A percentile compares a stretch with the other conserved stretches of the same genome.
phyloP scores from a whole-genome alignment of 176 grass and related monocot species.

The Rhynchospora pubera region DNA sequence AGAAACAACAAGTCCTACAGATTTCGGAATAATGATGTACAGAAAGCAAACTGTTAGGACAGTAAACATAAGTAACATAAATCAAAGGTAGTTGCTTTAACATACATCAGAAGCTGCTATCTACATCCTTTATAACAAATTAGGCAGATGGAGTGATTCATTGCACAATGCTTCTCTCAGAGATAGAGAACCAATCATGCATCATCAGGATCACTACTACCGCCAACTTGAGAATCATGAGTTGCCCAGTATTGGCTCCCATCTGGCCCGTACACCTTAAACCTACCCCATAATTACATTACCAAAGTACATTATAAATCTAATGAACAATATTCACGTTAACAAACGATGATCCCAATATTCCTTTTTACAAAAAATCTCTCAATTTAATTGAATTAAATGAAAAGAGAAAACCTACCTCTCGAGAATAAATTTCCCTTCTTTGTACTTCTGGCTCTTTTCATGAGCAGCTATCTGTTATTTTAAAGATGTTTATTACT shows the following conservation, averaged over 20 bases:
- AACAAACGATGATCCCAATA: background rate
- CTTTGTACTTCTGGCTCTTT: constrained; percentile 91
- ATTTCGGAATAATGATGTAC: background rate
- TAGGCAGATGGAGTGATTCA: background rate
- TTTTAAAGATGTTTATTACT: constrained; percentile 28
- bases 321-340: background rate
- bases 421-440: constrained; percentile 96
- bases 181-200: constrained; percentile 27
- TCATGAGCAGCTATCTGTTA: constrained; percentile 64
- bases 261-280: constrained; percentile 58
- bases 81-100: background rate
- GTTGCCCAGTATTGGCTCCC: constrained; percentile 52
- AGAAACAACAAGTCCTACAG: background rate
- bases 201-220: constrained; percentile 67
- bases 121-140: constrained; percentile 16
- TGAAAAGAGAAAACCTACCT: constrained; percentile 37
- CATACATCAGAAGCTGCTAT: constrained; percentile 15
- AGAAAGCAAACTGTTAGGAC: constrained; percentile 15
- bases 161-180: constrained; percentile 3
- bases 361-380: background rate
- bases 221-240: constrained; percentile 43
- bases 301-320: background rate
- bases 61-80: background rate
- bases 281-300: constrained; percentile 39
- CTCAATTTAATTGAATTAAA: background rate